These are phyloP conservation scores for Coemansia sp. DNA, from an alignment of 192 early-diverging fungal genomes.

Conservation along the genomic window DNA sequence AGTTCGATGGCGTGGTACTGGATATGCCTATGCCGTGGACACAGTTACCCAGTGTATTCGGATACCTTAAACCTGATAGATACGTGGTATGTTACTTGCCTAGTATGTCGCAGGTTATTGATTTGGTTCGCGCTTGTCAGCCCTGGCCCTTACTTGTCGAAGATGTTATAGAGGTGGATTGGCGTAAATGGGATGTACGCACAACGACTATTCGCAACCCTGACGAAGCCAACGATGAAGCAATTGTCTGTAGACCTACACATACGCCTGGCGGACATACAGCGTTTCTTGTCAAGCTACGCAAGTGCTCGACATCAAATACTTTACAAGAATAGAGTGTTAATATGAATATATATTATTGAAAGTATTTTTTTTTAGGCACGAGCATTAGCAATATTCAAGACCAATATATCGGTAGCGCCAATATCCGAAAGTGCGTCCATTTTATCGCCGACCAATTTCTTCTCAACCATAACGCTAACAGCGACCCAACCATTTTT, in stretches of 20 bases:
- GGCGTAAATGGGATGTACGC: conserved; percentile 48
- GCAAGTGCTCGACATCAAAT: conserved; percentile 28
- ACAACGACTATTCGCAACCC: conserved; percentile 31
- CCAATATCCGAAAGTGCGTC: conserved; percentile 84
- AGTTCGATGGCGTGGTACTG: conserved; percentile 36
- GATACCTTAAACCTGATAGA: conserved; percentile 31
- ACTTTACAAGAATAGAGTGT: background rate
- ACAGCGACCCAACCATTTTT: conserved; percentile 89
- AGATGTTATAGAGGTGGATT: conserved; percentile 44
- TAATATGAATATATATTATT: no score
- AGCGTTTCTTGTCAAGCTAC: conserved; percentile 59
- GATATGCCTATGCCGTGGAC: conserved; percentile 55
- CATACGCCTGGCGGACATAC: conserved; percentile 59
- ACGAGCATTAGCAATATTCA: conserved; percentile 78
- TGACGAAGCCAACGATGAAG: conserved; percentile 16
- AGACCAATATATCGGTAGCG: conserved; percentile 89
- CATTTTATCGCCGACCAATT: conserved; percentile 83
- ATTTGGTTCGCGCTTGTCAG: conserved; percentile 21
- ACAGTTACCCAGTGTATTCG: conserved; percentile 28
- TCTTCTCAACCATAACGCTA: conserved; percentile 86
- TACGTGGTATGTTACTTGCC: conserved; percentile 49
- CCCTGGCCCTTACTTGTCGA: conserved; percentile 44
- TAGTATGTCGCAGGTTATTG: conserved; percentile 51
- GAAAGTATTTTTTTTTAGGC: conserved; percentile 43
- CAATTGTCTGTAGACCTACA: conserved; percentile 57